These are phyloP conservation scores for Dimocarpus longan DNA, from an alignment of 345 rosid genomes.

Conservation along the genomic window DNA sequence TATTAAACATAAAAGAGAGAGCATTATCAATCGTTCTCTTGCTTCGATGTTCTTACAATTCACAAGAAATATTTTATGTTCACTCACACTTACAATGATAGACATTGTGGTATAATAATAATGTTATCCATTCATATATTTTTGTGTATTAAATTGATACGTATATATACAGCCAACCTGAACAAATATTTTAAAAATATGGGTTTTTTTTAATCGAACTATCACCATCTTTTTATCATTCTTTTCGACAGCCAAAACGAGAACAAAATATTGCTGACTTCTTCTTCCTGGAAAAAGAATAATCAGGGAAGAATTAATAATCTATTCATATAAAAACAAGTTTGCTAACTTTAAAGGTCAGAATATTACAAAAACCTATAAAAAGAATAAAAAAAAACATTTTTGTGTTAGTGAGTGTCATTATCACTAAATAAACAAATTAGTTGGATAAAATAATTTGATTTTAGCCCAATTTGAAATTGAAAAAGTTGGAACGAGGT, in stretches of 20 bases:
- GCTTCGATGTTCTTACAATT: background rate
- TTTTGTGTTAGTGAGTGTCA: slow-evolving; percentile 59
- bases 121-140: background rate
- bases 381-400: slow-evolving; percentile 19
- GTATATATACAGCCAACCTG: slow-evolving; percentile 13
- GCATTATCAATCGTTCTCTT: background rate
- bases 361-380: background rate
- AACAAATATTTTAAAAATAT: background rate
- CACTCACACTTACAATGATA: background rate
- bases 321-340: slow-evolving; percentile 37
- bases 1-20: background rate
- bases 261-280: slow-evolving; percentile 31
- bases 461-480: slow-evolving; percentile 9
- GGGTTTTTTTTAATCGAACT: slow-evolving; percentile 14
- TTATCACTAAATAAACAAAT: slow-evolving; percentile 42
- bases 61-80: background rate
- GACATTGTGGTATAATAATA: background rate
- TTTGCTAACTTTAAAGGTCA: slow-evolving; percentile 44
- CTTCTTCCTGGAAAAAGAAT: slow-evolving; percentile 31
- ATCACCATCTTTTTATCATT: slow-evolving; percentile 23
- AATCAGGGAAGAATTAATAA: slow-evolving; percentile 22
- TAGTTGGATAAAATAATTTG: slow-evolving; percentile 18
- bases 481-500: slow-evolving; percentile 31
- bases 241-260: slow-evolving; percentile 27
- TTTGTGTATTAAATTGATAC: background rate